phyloP scores from a whole-genome alignment of 768 basidiomycete species.

The Serendipita sp. region DNA sequence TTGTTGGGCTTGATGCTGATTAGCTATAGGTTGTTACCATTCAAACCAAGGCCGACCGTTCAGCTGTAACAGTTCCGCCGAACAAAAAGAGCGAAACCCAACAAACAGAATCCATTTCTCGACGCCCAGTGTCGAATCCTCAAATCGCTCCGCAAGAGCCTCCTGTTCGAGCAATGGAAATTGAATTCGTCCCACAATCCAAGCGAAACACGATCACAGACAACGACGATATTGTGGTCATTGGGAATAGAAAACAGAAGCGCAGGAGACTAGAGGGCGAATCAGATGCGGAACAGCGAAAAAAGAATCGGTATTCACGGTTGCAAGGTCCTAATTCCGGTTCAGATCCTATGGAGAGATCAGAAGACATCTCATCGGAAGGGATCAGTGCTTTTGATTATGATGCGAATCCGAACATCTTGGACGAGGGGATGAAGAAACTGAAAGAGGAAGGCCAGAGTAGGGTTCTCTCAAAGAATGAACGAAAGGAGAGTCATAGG shows the following conservation, averaged over 20 bases:
- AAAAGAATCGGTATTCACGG: no score
- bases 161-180: conserved; percentile 33
- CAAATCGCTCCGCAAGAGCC: conserved; percentile 7
- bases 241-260: conserved; percentile 49
- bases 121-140: conserved; percentile 4
- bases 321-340: neutral
- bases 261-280: conserved; percentile 37
- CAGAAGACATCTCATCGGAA: conserved; percentile 6
- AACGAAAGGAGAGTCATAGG: conserved; percentile 32
- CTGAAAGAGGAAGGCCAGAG: conserved; percentile 14
- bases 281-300: conserved; percentile 17
- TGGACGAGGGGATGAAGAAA: conserved; percentile 40
- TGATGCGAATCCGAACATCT: conserved; percentile 46
- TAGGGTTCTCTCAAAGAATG: conserved; percentile 37
- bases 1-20: conserved; percentile 15
- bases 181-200: conserved; percentile 60
- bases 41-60: conserved; percentile 18
- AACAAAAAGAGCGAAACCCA: neutral
- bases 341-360: neutral
- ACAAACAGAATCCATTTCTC: neutral
- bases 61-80: neutral
- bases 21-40: conserved; percentile 30
- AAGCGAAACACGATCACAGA: conserved; percentile 29
- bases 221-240: conserved; percentile 51
- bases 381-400: conserved; percentile 51